Evolutionary conservation across 768 basidiomycete species (phyloP), one percentile per base, ranked within the genome.

Genomic region (Gelatoporia subvermispora): DNA sequence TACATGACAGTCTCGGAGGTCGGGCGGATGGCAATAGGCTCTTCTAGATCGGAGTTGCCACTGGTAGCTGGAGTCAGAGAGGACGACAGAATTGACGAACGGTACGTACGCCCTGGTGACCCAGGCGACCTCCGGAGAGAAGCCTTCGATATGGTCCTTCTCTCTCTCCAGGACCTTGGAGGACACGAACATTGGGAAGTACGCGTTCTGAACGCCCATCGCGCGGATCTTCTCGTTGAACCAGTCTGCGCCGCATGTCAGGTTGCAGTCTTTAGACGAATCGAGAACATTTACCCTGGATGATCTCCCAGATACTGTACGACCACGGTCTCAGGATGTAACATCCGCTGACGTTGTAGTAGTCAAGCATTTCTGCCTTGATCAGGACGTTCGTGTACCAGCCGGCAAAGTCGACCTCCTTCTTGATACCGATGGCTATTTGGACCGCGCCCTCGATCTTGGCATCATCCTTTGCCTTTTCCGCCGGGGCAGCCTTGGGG

Each of bases 101-200:
- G 9, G 21, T 23, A 54, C 90, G 63, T 61, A 93, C 89, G 95
- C 95, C 69, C 81, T 77, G 21, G 96, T 99, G 48, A 99, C 96
- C 96, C 96, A 99, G n/a, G 96, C 96, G 28, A 99, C 96, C 69
- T 99, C 96, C 3, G 96, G 94, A 49, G 95, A 95, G 72, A 99
- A 99, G 2, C 96, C 96, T 66, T 98, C 96, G 50, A 99, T 92
- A 65, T 99, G 96, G 60, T 98, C 84, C 72, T 98, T 98, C 69
- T 99, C 96, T 45, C 89, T 80, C 68, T 99, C 94, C 48, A 99
- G 79, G 21, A 94, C 89, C 48, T 89, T 92, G 49, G 79, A 68
- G 0, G 93, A 94, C 28, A 99, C 88, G 60, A 98, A 98, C 92
- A 99, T 97, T 3, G 96, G 96, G 79, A 99, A 99, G 64, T 97